A percentile compares a stretch with the other conserved stretches of the same genome.
phyloP scores from a whole-genome alignment of 1,284 basidiomycete genomes.

The Fomitopsis palustris region DNA sequence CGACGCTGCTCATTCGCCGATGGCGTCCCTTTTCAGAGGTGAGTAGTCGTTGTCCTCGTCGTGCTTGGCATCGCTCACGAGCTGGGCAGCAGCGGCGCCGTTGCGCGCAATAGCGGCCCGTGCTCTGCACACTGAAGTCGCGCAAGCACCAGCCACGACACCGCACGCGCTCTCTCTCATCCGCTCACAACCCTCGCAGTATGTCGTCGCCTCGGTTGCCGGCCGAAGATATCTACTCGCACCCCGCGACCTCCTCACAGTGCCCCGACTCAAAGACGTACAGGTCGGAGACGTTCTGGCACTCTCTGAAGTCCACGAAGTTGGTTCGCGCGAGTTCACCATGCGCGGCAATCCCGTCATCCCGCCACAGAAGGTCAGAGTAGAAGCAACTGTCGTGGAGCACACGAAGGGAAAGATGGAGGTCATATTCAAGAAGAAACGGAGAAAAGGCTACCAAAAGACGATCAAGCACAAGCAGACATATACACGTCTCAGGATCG shows the following conservation, averaged over 20 bases:
- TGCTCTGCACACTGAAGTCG: slow-evolving; percentile 28
- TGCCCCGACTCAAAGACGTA: slow-evolving; percentile 82
- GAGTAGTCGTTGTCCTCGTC: slow-evolving; percentile 11
- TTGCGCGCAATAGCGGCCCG: slow-evolving; percentile 24
- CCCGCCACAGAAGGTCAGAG: slow-evolving; percentile 58
- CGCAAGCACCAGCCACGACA: slow-evolving; percentile 25
- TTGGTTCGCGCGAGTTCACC: slow-evolving; percentile 95
- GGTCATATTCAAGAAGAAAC: slow-evolving; percentile 91
- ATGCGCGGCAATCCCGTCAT: slow-evolving; percentile 70
- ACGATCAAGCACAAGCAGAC: slow-evolving; percentile 88
- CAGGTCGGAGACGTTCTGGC: slow-evolving; percentile 82
- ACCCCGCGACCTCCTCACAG: slow-evolving; percentile 87
- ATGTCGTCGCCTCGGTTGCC: slow-evolving; percentile 87
- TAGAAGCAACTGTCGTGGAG: slow-evolving; percentile 90
- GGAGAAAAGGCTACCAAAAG: slow-evolving; percentile 92
- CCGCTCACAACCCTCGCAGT: slow-evolving; percentile 81
- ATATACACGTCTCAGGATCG: slow-evolving; percentile 88
- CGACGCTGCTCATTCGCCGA: slow-evolving; percentile 19
- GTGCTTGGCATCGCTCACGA: background rate
- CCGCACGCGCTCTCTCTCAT: slow-evolving; percentile 62
- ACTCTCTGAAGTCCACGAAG: slow-evolving; percentile 88
- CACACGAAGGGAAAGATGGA: slow-evolving; percentile 95
- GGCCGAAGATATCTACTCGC: slow-evolving; percentile 87
- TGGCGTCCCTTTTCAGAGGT: slow-evolving; percentile 31
- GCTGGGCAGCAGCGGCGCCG: slow-evolving; percentile 11